phyloP scores from a whole-genome alignment of 495 filamentous ascomycete genomes.

The Penicillium flavigenum region DNA sequence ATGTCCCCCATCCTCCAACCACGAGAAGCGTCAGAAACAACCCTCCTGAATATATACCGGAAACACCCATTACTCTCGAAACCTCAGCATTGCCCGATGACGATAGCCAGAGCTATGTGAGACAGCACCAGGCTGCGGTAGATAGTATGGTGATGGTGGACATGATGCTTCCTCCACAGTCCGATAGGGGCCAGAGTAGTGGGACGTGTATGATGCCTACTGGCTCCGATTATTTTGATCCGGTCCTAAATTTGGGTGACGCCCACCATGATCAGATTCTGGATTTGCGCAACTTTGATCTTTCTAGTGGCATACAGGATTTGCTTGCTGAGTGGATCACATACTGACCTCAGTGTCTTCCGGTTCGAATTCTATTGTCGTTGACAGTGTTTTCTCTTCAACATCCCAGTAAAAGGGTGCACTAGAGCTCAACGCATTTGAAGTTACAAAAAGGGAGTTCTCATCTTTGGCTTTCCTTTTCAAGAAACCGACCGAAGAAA shows the following conservation, averaged over 20 bases:
- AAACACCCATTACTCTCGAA: not conserved
- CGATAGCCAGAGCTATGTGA: not conserved
- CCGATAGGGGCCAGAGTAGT: not conserved
- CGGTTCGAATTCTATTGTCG: no score
- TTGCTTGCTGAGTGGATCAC: not conserved
- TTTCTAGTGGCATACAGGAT: not conserved
- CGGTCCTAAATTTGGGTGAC: not conserved
- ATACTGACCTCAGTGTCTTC: not conserved
- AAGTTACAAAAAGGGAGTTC: no score
- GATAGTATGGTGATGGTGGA: not conserved
- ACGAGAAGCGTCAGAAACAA: not conserved
- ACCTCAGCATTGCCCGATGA: not conserved
- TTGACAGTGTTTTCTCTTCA: no score
- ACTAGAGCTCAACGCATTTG: no score
- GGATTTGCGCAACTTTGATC: not conserved
- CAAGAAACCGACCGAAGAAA: not conserved
- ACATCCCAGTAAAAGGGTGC: no score
- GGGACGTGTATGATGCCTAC: not conserved
- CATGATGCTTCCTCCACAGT: not conserved
- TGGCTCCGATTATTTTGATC: not conserved
- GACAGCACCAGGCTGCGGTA: not conserved
- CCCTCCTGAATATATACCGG: not conserved
- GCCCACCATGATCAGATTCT: not conserved
- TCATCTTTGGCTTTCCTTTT: not conserved
- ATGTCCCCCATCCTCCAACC: not conserved